Percentiles rank a stretch among this genome's conserved stretches.
Evolutionary conservation across 2,329 filamentous ascomycete species (phyloP).

Genomic region (Dactylellina sp.): DNA sequence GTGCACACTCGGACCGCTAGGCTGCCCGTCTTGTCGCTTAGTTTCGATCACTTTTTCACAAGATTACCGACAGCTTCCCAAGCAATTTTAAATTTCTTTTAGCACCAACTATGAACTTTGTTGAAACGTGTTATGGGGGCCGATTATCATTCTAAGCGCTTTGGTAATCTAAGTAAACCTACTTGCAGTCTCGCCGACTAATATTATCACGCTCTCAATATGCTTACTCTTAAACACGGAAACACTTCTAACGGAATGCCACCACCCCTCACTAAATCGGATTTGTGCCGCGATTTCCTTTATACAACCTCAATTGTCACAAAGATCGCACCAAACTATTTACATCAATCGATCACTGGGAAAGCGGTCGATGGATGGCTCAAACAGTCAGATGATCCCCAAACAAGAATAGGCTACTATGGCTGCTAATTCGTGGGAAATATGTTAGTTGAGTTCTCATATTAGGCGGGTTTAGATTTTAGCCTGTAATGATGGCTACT

Average conservation of each 20-base stretch:
- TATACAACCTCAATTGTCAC: neutral
- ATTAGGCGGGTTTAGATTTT: slow-evolving; percentile 42
- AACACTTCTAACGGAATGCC: neutral
- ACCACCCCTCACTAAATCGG: too few species aligned
- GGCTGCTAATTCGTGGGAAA: slow-evolving; percentile 52
- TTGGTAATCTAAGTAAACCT: slow-evolving; percentile 9
- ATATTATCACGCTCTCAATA: slow-evolving; percentile 18
- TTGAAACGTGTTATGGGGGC: slow-evolving; percentile 44
- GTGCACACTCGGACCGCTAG: slow-evolving; percentile 54
- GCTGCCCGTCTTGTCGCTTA: slow-evolving; percentile 56
- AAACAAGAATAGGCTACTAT: slow-evolving; percentile 2
- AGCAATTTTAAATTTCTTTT: slow-evolving; percentile 46
- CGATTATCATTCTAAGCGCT: slow-evolving; percentile 37
- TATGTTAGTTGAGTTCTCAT: slow-evolving; percentile 28
- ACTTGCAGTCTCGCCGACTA: slow-evolving; percentile 33
- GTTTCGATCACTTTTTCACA: slow-evolving; percentile 30
- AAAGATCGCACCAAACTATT: neutral
- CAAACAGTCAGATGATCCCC: slow-evolving; percentile 42
- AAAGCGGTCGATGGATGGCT: neutral
- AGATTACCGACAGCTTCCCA: slow-evolving; percentile 45
- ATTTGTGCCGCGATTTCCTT: neutral
- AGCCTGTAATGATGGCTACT: slow-evolving; percentile 42
- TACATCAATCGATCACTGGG: neutral
- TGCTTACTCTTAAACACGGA: neutral
- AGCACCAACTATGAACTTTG: slow-evolving; percentile 18